Evolutionary conservation across 495 filamentous ascomycete genomes (phyloP), one percentile per base, ranked within the genome.

Genomic region (Penicillium tannophilum): DNA sequence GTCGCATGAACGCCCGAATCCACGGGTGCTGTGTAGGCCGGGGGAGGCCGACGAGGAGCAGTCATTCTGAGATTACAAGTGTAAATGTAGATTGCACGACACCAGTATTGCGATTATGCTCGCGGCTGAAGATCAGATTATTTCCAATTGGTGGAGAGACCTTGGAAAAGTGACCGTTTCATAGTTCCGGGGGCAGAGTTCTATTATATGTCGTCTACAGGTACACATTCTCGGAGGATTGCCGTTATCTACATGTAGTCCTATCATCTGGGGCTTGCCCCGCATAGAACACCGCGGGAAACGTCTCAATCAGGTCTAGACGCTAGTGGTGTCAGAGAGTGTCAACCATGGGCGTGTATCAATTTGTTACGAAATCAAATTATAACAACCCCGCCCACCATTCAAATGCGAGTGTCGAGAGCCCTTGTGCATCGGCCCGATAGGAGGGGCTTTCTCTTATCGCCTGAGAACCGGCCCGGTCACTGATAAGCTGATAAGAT

Each of bases 21-120:
- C 9, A 65, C 61, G 1, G 75, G 69, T 7, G 76, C 71, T 16
- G 65, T 71, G 53, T 79, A 79, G 31, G 76, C 76, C 19, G 76
- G 76, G 6, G 75, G 70, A 61, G 76, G 76, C 20, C 68, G 75
- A 62, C 64, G 72, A 17, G 68, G 52, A 39, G 64, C 46, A 58
- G 70, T 56, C 74, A 75, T 77, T n/a, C 35, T 48, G 35, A 12
- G 20, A 16, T 48, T 36, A 33, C 23, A 19, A 8, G 20, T 8
- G 20, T 23, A 23, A 23, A 28, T 26, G 24, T 31, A 6, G 17
- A 31, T 49, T 6, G 19, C 17, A 31, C 39, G 14, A n/a, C 39
- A 41, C 39, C 16, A 41, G 39, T 16, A 17, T 14, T 41, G 14
- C 14, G 33, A 6, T 36, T 12, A 11, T 36, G 10, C 10, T n/a